Evolutionary conservation across 2,329 filamentous ascomycete species (phyloP), one percentile per base, ranked within the genome.

Genomic region (Aspergillus hiratsukae): DNA sequence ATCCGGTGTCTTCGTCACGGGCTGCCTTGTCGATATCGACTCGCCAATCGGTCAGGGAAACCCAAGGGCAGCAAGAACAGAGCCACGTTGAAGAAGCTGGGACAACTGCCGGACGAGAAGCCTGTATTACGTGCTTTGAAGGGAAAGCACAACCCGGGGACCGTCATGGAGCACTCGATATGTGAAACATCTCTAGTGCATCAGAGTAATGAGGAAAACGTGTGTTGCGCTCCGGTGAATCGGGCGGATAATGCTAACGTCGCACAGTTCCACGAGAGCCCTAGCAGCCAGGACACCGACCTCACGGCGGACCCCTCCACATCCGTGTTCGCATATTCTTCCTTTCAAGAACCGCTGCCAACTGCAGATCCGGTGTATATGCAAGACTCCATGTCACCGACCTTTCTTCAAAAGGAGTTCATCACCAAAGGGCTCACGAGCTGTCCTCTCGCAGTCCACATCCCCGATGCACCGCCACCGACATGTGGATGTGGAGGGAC

Each of bases 41-140:
- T 72, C 52, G 72, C 72, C 48, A 74, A 73, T 56, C 70, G 72
- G 27, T 73, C 72, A 19, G 72, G 72, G 6, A 74, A 74, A 56
- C 72, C 72, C 14, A 74, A 74, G 54, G 72, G 72, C 7, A 74
- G 72, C 59, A 74, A 73, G 52, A 74, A 74, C 54, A 64, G 71
- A 48, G 69, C 72, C 3, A 74, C 72, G 3, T 56, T 74, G 23
- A 65, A 67, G 55, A 74, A 72, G 41, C 40, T 74, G 37, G 72
- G 71, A 5, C 69, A 72, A 51, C 59, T 74, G 29, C 71, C 69
- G 53, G 69, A 71, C 50, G 62, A 68, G 2, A 68, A 70, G 52
- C 58, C 64, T 9, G 48, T 61, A 3, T 60, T 61, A 43, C 61
- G 61, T 23, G 59, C 14, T 58, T 61, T 51, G 60, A 62, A 52